These are phyloP conservation scores for Magnaporthales sp. DNA, from an alignment of 2,329 filamentous ascomycete species.

Conservation along the genomic window DNA sequence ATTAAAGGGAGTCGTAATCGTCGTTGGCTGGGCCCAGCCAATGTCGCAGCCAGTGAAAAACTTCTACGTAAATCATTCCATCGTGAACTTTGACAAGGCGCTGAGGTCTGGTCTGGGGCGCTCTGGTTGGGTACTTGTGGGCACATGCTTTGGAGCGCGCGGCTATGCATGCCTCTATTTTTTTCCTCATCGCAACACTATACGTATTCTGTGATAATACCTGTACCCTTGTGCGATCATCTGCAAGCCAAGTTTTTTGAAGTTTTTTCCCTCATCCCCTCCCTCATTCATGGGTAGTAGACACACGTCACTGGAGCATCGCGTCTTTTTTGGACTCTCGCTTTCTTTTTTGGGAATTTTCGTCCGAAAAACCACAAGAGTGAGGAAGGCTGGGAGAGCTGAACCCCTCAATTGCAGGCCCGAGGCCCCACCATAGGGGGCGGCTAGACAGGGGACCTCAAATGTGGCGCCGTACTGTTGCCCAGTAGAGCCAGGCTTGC, in stretches of 20 bases:
- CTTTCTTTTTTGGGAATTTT: not conserved
- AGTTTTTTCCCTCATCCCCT: too few relatives aligned
- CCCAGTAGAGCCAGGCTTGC: not conserved
- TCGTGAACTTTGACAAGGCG: not conserved
- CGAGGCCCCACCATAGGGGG: not conserved
- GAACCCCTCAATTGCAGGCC: not conserved
- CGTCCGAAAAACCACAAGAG: not conserved
- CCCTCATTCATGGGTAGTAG: too few relatives aligned
- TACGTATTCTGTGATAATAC: not conserved
- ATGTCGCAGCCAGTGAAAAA: not conserved
- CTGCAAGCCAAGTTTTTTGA: not conserved
- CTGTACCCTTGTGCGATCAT: not conserved
- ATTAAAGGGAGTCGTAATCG: not conserved
- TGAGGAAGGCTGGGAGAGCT: not conserved
- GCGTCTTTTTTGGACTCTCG: not conserved
- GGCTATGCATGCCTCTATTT: not conserved
- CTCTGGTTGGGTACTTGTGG: not conserved
- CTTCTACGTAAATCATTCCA: not conserved
- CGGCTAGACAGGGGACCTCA: not conserved
- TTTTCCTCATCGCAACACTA: not conserved
- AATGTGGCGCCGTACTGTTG: not conserved
- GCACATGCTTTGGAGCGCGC: not conserved
- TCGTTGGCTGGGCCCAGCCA: not conserved
- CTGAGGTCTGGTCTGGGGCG: not conserved
- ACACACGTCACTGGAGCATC: not conserved